Evolutionary conservation across 192 early-diverging fungal species (phyloP), one percentile per base, ranked within the genome.

Genomic region (Coemansia sp.): DNA sequence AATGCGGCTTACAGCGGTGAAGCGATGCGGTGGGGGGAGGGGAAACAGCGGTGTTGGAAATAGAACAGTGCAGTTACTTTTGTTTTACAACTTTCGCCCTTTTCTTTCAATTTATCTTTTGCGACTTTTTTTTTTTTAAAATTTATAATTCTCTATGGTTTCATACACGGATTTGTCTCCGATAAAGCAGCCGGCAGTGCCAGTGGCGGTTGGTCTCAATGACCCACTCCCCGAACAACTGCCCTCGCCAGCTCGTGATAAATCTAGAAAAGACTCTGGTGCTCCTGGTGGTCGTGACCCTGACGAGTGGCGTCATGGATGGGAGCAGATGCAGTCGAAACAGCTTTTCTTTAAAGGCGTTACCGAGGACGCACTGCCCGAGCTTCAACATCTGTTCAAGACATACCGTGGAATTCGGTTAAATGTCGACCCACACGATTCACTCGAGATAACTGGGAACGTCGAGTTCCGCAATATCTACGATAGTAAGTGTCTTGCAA

Each of bases 381-480:
- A 81, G 57, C 72, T 81, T 29, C 78, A 81, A 66, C 68, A 71
- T 75, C 68, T 78, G 56, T 81, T 85, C 72, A 77, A 81, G 59
- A 36, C 75, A 11, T 72, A 67, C 57, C 66, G 73, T 13, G 83
- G 74, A 39, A 81, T 75, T 40, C 64, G 75, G 27, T 63, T 83
- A n/a, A 83, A 83, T 59, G 72, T 83, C 33, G 75, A 83, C 63
- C 80, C 80, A 24, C 73, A 71, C 57, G 61, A 64, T 7, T 69
- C 75, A 21, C 60, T 61, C 16, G 34, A 74, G 29, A 78, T 73
- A 39, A 35, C 72, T 1, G 84, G 84, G 2, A 74, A 76, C 39
- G 84, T 85, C 16, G 79, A 77, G 61, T 85, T 85, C 37, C 77
- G 77, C 51, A 82, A 78, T 48, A 66, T 77, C 14, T 59, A 74